A percentile compares a stretch with the other conserved stretches of the same genome.
Conservation (phyloP, 75 land plant genomes). For the Cunninghamia lanceolata region DNA sequence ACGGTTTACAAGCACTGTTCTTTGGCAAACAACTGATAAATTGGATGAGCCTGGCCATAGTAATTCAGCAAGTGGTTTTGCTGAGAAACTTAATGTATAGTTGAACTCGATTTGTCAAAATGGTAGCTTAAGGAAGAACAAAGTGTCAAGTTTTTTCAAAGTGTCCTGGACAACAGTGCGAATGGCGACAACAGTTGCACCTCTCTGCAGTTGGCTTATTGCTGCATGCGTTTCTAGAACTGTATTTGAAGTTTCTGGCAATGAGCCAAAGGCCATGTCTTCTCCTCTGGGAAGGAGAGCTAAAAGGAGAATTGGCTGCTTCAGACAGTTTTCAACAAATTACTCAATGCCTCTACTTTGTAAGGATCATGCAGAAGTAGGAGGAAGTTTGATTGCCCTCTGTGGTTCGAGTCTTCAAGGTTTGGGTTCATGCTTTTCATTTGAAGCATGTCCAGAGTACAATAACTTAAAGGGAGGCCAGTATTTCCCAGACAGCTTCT, state of each 20-base stretch:
- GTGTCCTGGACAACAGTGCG: not conserved
- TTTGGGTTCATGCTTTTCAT: slow-evolving; percentile 45
- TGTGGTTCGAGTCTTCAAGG: slow-evolving; percentile 48
- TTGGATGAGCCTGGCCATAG: not conserved
- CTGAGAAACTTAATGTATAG: not conserved
- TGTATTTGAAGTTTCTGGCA: slow-evolving; percentile 24
- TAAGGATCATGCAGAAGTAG: not conserved
- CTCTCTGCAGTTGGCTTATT: slow-evolving; percentile 66
- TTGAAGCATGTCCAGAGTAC: slow-evolving; percentile 56
- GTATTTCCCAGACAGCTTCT: slow-evolving; percentile 26
- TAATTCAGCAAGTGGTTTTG: not conserved
- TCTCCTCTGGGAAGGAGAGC: slow-evolving; percentile 7
- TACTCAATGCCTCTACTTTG: not conserved
- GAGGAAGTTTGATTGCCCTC: slow-evolving; percentile 23
- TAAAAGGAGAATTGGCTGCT: slow-evolving; percentile 13
- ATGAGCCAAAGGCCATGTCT: not conserved
- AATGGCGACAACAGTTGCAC: slow-evolving; percentile 36
- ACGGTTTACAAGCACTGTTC: not conserved
- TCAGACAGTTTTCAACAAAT: slow-evolving; percentile 9
- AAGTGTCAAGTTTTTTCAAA: not conserved
- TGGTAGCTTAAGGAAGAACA: not conserved
- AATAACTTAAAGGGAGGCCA: slow-evolving; percentile 22
- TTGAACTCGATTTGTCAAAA: not conserved
- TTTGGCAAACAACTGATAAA: not conserved
- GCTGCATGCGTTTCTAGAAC: slow-evolving; percentile 57